These are phyloP conservation scores for Macaranga tanarius DNA, from an alignment of 441 rosid genomes.

Conservation along the genomic window DNA sequence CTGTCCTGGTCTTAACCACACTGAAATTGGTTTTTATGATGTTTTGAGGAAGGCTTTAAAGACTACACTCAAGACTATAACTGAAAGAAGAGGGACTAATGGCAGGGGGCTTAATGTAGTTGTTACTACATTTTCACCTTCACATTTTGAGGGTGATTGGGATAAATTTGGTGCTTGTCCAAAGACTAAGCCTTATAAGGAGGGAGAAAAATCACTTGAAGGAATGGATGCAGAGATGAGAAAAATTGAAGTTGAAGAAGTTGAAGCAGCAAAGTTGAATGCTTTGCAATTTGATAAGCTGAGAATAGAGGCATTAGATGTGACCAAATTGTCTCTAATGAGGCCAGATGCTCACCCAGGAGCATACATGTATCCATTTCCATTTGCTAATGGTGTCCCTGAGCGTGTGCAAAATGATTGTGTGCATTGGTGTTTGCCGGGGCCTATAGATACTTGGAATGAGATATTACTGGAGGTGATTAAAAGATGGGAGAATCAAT, in stretches of 20 bases:
- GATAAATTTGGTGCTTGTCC: conserved; percentile 85
- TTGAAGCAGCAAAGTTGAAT: conserved; percentile 41
- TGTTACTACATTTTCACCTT: conserved; percentile 74
- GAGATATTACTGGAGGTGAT: conserved; percentile 61
- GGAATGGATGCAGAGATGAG: conserved; percentile 82
- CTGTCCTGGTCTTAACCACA: conserved; percentile 64
- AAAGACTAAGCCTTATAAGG: conserved; percentile 62
- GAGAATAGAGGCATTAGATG: conserved; percentile 66
- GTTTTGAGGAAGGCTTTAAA: conserved; percentile 68
- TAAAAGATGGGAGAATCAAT: conserved; percentile 49
- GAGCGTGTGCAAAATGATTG: conserved; percentile 89
- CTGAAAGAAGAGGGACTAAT: conserved; percentile 27
- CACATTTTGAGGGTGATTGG: conserved; percentile 96
- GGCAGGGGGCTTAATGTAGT: conserved; percentile 37
- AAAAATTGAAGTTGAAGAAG: conserved; percentile 59
- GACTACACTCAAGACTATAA: conserved; percentile 51
- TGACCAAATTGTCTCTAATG: conserved; percentile 64
- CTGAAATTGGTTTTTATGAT: conserved; percentile 76
- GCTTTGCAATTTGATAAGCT: conserved; percentile 28
- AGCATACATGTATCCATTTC: conserved; percentile 76
- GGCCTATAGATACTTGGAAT: conserved; percentile 95
- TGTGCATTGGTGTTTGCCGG: conserved; percentile 97
- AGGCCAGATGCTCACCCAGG: conserved; percentile 95
- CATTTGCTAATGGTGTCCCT: conserved; percentile 66
- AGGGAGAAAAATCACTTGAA: conserved; percentile 61